phyloP scores from a whole-genome alignment of 345 rosid genomes.

The Streptanthus diversifolius region DNA sequence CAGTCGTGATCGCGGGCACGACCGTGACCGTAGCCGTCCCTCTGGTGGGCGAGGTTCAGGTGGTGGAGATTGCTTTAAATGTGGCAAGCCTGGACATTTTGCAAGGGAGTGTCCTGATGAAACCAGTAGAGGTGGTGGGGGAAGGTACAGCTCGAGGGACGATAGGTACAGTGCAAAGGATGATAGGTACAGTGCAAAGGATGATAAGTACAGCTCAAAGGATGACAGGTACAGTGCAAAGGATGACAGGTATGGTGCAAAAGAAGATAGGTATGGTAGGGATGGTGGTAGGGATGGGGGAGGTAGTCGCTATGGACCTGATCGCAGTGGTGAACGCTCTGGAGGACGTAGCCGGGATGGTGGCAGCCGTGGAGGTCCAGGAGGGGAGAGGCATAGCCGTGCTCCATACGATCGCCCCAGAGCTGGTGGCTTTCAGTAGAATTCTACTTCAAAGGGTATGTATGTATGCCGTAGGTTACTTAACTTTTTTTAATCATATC shows the following conservation, averaged over 20 bases:
- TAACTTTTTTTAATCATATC: not conserved
- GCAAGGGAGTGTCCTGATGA: conserved; percentile 93
- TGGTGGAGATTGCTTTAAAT: conserved; percentile 88
- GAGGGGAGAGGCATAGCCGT: conserved; percentile 68
- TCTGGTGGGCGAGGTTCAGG: conserved; percentile 58
- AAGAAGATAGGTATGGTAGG: conserved; percentile 42
- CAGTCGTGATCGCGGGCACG: conserved; percentile 60
- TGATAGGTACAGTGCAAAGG: conserved; percentile 41
- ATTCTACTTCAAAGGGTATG: conserved; percentile 20
- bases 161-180: conserved; percentile 39
- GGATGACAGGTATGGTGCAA: conserved; percentile 41
- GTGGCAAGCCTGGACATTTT: conserved; percentile 96
- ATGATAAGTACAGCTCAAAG: conserved; percentile 37
- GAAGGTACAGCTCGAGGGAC: conserved; percentile 40
- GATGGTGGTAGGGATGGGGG: conserved; percentile 48
- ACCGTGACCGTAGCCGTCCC: conserved; percentile 52
- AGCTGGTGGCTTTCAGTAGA: conserved; percentile 42
- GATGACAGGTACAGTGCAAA: conserved; percentile 25
- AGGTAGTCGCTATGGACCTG: conserved; percentile 76
- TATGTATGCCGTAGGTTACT: not conserved
- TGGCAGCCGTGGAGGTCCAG: conserved; percentile 69
- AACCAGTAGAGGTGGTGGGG: conserved; percentile 46
- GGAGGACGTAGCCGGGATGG: conserved; percentile 68
- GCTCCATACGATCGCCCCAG: conserved; percentile 86
- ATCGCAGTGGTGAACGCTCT: conserved; percentile 61